A percentile compares a stretch with the other conserved stretches of the same genome.
Conservation (phyloP, 306 rosid species). For the Carpinus fangiana region DNA sequence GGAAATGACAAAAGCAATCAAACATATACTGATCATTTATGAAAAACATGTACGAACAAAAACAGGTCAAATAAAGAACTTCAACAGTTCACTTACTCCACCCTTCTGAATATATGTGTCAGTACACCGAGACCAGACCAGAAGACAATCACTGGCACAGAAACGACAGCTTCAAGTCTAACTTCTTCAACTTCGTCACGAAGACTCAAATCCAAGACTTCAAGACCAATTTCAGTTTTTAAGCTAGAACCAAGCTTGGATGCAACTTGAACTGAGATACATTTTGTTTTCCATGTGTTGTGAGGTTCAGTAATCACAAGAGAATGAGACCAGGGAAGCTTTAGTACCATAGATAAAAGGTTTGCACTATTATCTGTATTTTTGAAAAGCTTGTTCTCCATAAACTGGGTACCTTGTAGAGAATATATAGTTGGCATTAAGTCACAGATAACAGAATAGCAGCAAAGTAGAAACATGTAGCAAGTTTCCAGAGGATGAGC, state of each 20-base stretch:
- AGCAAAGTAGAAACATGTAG: slow-evolving; percentile 22
- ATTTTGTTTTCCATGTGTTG: slow-evolving; percentile 57
- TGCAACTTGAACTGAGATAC: slow-evolving; percentile 70
- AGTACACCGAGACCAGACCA: slow-evolving; percentile 69
- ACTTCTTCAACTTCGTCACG: slow-evolving; percentile 78
- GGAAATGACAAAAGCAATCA: slow-evolving; percentile 24
- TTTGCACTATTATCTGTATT: slow-evolving; percentile 36
- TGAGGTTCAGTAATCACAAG: slow-evolving; percentile 39
- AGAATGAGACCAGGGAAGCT: slow-evolving; percentile 88
- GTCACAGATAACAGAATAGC: slow-evolving; percentile 27
- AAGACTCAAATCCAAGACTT: slow-evolving; percentile 81
- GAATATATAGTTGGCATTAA: slow-evolving; percentile 27
- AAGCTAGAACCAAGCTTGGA: slow-evolving; percentile 60
- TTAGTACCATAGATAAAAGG: slow-evolving; percentile 50
- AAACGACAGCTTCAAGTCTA: slow-evolving; percentile 67
- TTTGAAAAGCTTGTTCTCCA: slow-evolving; percentile 39
- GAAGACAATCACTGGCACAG: slow-evolving; percentile 72
- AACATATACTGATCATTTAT: slow-evolving; percentile 22
- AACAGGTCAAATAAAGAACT: neutral
- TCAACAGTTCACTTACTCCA: slow-evolving; percentile 59
- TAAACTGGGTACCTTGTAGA: slow-evolving; percentile 48
- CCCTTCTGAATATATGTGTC: slow-evolving; percentile 56
- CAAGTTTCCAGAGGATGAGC: neutral
- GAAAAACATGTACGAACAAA: neutral
- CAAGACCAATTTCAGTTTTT: slow-evolving; percentile 50